Base-by-base conservation (phyloP, 495 filamentous ascomycete species). In the Opeltia flavorubescens region DNA sequence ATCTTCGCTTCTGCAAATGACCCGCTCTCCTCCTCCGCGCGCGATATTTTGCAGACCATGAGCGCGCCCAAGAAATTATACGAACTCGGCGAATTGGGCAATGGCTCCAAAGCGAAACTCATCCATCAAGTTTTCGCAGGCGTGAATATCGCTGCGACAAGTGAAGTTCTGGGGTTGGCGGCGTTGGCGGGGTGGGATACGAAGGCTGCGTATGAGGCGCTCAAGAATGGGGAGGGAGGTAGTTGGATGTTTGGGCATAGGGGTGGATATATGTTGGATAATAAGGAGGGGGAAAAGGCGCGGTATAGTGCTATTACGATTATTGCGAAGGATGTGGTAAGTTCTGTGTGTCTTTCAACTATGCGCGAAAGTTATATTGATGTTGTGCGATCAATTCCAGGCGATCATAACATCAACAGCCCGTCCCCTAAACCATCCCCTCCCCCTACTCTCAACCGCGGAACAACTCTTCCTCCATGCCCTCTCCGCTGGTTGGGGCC, bases 51-150 rank as follows among this genome's bases (percentile, higher is more conserved):
- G 1, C 64, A 76, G 27, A 73, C 70, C 54, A 75, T 91, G 67
- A 66, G 69, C 7, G 29, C 29, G 29, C 6, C 6, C 6, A 66
- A 74, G 48, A 86, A 85, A 58, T 60, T 89, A 26, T 87, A 86
- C 53, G 69, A 83, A 17, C 79, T 91, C 6, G 83, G 84, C 8
- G 84, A 81, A 3, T 65, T 88, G 42, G 83, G 83, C 4, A 77
- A 77, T 0, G 84, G 85, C n/a, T 85, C 80, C 52, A 89, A 88
- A 56, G 83, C 87, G 72, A 91, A 91, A 63, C 85, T 87, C 75
- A 77, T 83, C 43, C 84, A 89, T 61, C 85, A 91, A 59, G 77
- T 91, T 15, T 70, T 88, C 9, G 85, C 84, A 1, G 84, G 77
- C 0, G 79, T 82, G 46, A 77, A 87, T 49, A 88, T 91, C 53